Evolutionary conservation across 2,329 filamentous ascomycete genomes (phyloP), one percentile per base, ranked within the genome.

Genomic region (Xylaria sp.): DNA sequence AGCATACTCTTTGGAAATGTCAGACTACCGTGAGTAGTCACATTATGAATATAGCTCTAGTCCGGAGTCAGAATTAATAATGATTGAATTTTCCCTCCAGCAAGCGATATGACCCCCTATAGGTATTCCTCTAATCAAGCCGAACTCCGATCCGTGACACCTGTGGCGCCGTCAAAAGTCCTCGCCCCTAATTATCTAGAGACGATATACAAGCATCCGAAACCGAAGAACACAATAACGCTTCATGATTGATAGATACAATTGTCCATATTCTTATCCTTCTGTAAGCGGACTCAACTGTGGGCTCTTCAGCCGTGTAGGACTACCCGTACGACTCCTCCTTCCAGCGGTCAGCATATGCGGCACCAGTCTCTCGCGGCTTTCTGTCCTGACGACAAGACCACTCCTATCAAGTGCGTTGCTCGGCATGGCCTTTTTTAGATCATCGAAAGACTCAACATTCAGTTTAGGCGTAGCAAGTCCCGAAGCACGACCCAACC

Each of bases 341-440:
- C 88, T 80, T 28, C 88, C 88, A 1, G 86, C 86, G 59, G 83
- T 86, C 69, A 88, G 78, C 81, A 86, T 84, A 66, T 86, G 85
- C 15, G 88, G 86, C 18, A 87, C 85, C 46, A 98, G 81, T 67
- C 93, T 86, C 78, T 98, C 96, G 62, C 94, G 86, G 78, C 94
- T 97, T 78, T 98, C 95, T 0, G 93, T 97, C 73, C 95, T 85
- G 2, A 94, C 88, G 63, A 93, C 90, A 71, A 98, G 79, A 1
- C 94, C 94, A 56, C 88, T 90, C 48, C 94, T 83, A 73, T 90
- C 88, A 76, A 91, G 84, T 5, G 85, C 84, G 62, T 82, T 85
- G 18, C 76, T 74, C 13, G 75, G 74, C 23, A 69, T 68, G 51
- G 73, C 75, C 66, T 76, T 78, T 70, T 80, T 79, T 15, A 80